Evolutionary conservation across 192 early-diverging fungal genomes (phyloP).

Genomic region (Kappamyces sp.): DNA sequence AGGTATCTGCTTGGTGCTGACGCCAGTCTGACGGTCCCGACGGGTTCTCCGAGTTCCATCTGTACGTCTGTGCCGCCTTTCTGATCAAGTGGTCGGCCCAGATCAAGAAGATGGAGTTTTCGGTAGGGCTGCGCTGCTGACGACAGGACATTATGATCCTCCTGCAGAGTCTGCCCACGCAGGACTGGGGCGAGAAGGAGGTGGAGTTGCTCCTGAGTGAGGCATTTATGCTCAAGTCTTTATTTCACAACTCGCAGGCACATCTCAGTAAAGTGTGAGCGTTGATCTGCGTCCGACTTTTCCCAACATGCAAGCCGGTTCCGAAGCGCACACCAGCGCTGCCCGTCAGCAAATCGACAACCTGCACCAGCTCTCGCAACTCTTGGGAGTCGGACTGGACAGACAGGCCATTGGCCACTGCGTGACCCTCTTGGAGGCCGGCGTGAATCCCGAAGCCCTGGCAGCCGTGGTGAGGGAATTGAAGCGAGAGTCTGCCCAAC

Average conservation of each 20-base stretch:
- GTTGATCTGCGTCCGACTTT: too few species aligned
- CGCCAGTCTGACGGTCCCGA: slow-evolving; percentile 72
- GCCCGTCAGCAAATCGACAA: slow-evolving; percentile 22
- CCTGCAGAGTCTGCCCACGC: slow-evolving; percentile 82
- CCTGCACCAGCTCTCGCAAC: slow-evolving; percentile 63
- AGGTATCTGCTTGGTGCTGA: slow-evolving; percentile 39
- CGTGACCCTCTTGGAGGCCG: slow-evolving; percentile 69
- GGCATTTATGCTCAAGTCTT: slow-evolving; percentile 94
- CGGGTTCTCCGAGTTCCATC: slow-evolving; percentile 93
- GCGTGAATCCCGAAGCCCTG: slow-evolving; percentile 74
- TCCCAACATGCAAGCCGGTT: too few species aligned
- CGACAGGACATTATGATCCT: slow-evolving; percentile 84
- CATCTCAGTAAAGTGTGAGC: slow-evolving; percentile 48
- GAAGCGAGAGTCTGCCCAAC: slow-evolving; percentile 18
- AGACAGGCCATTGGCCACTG: slow-evolving; percentile 66
- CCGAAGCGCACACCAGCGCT: too few species aligned
- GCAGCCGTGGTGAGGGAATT: slow-evolving; percentile 53
- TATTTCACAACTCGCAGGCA: slow-evolving; percentile 88
- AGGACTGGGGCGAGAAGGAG: slow-evolving; percentile 82
- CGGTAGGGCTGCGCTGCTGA: slow-evolving; percentile 35
- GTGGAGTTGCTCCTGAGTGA: slow-evolving; percentile 91
- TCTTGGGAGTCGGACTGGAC: slow-evolving; percentile 71
- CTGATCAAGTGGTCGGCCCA: slow-evolving; percentile 90
- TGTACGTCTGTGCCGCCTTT: slow-evolving; percentile 98
- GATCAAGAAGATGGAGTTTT: slow-evolving; percentile 84